Base-by-base conservation (phyloP, 805 yeast genomes). In the Nakazawaea ishiwadae region DNA sequence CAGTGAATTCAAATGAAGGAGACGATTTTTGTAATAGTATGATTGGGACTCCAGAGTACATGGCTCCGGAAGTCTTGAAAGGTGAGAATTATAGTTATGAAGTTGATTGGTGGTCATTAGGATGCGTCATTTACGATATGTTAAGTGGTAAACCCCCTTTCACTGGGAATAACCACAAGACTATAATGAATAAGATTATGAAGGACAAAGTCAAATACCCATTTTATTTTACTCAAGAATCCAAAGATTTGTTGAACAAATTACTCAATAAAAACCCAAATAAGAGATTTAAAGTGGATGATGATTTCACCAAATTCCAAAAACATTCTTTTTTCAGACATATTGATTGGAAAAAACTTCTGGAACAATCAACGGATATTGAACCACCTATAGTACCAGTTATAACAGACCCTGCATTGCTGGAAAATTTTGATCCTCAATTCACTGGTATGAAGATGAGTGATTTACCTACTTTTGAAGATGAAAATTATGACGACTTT, bases 51-150 rank as follows among this genome's bases (percentile, higher is more conserved):
- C 86, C 89, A 0, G 88, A 84, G 54, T 84, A 84, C 52, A 84
- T 88, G 80, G 96, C 96, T 0, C 96, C 96, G 2, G 96, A 88
- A 57, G 82, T 89, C 24, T 65, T 88, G 20, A 76, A 73, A 44
- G 96, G 95, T 17, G 74, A 80, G 50, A 76, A 79, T 14, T 89
- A 88, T 58, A 88, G 83, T 51, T 81, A 77, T 40, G 71, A 79
- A 24, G 93, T 89, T 37, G 96, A 88, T 58, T 87, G 95, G 85
- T 88, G 96, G 88, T 86, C 96, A 0, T 63, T 89, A 26, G 96
- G 96, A 0, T 84, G 95, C 35, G 81, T 88, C 5, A 65, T 81
- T 37, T 84, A 65, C 52, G 96, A 89, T 57, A 72, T 88, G 73
- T 66, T 88, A 38, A 81, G 90, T 0, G 96, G 96, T 0, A 71